Conservation (phyloP, 176 grass and related monocot genomes). For the Carex cristatella region DNA sequence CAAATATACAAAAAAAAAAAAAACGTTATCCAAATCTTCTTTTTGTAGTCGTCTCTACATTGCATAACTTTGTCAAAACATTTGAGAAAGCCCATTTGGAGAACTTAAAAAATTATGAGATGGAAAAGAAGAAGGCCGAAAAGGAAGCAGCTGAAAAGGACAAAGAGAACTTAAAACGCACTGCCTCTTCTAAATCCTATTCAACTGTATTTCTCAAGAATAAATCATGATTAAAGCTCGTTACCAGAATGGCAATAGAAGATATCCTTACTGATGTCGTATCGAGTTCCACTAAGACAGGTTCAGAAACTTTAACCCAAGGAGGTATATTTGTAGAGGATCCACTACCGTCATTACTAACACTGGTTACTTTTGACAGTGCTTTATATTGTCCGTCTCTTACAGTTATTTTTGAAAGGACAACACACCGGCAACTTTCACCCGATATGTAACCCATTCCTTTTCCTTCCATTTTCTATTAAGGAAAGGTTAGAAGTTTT, state of each 20-base stretch:
- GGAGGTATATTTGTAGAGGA: background rate
- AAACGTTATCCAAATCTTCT: background rate
- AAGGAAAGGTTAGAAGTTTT: background rate
- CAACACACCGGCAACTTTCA: background rate
- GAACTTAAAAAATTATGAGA: conserved; percentile 58
- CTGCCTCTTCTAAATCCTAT: conserved; percentile 14
- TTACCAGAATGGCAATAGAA: background rate
- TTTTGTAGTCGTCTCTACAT: conserved; percentile 59
- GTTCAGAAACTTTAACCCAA: background rate
- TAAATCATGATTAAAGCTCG: background rate
- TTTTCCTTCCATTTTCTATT: background rate
- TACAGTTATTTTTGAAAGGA: background rate
- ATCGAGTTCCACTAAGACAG: background rate
- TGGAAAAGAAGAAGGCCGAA: conserved; percentile 60
- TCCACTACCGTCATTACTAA: background rate
- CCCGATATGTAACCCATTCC: background rate
- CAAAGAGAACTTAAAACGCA: conserved; percentile 36
- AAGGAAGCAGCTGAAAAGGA: conserved; percentile 40
- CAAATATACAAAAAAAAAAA: background rate
- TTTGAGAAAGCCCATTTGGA: conserved; percentile 59
- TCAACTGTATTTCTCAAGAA: background rate
- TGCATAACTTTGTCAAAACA: conserved; percentile 60
- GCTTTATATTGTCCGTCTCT: background rate
- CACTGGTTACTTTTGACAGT: background rate
- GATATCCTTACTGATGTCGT: background rate